phyloP scores from a whole-genome alignment of 2,329 filamentous ascomycete genomes.

The Golovinomyces cichoracearum region DNA sequence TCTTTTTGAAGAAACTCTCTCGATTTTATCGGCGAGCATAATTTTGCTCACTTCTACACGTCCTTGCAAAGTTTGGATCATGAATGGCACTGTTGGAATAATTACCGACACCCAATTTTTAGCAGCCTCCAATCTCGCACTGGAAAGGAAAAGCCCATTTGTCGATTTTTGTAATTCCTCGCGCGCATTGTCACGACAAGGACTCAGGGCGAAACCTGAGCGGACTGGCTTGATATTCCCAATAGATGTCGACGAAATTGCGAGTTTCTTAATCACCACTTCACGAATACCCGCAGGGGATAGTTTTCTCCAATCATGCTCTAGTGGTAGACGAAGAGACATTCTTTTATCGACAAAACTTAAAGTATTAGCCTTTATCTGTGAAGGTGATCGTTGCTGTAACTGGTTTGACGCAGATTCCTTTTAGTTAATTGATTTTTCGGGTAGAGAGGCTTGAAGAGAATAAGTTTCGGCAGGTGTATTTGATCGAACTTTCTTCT shows the following conservation, averaged over 20 bases:
- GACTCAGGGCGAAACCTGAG: background rate
- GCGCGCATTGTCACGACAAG: constrained; percentile 2
- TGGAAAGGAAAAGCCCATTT: background rate
- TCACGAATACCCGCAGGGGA: too few species aligned
- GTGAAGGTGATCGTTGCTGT: too few species aligned
- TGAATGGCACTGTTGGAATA: background rate
- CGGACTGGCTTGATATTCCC: background rate
- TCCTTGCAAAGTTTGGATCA: background rate
- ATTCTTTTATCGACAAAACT: background rate
- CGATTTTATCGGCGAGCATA: too few species aligned
- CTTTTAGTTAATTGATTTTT: too few species aligned
- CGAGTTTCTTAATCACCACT: background rate
- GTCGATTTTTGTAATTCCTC: constrained; percentile 5
- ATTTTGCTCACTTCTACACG: background rate
- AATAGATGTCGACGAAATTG: background rate
- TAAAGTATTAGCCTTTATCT: background rate
- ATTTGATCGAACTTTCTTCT: background rate
- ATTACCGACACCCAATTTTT: background rate
- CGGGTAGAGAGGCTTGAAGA: too few species aligned
- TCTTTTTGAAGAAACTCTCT: background rate
- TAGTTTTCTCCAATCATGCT: background rate
- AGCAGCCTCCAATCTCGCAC: background rate
- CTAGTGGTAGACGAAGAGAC: background rate
- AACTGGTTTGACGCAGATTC: too few species aligned
- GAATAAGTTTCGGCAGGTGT: too few species aligned